These are phyloP conservation scores for Sequoia sempervirens DNA, from an alignment of 75 land plant species.

Conservation along the genomic window DNA sequence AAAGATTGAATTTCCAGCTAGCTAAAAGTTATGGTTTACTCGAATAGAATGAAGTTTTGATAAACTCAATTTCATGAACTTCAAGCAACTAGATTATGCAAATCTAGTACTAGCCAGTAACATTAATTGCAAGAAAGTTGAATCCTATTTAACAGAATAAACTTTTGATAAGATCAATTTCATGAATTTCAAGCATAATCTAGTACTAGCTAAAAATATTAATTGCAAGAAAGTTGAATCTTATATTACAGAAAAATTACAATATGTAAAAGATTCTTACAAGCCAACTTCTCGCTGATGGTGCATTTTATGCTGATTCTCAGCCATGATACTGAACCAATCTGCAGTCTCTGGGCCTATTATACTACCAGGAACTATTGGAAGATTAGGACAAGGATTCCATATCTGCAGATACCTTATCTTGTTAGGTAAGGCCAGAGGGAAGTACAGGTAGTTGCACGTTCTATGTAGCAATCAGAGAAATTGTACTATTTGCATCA, in stretches of 20 bases:
- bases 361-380: conserved; percentile 67
- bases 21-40: not conserved
- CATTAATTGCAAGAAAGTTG: not conserved
- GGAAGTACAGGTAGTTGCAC: not conserved
- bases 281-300: conserved; percentile 64
- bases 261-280: conserved; percentile 35
- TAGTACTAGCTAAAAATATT: not conserved
- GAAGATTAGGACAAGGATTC: conserved; percentile 78
- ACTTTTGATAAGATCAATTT: too few relatives aligned
- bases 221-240: not conserved
- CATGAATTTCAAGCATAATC: too few relatives aligned
- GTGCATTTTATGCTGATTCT: conserved; percentile 65
- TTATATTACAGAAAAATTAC: not conserved
- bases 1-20: not conserved
- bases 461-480: not conserved
- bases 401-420: conserved; percentile 54
- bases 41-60: not conserved
- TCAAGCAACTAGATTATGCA: not conserved
- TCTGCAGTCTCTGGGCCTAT: conserved; percentile 72
- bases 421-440: not conserved
- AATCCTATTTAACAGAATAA: not conserved
- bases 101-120: conserved; percentile 5
- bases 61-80: not conserved
- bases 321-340: conserved; percentile 57
- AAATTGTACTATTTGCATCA: not conserved